Evolutionary conservation across 2,329 filamentous ascomycete species (phyloP).

Genomic region (Apiospora marii): DNA sequence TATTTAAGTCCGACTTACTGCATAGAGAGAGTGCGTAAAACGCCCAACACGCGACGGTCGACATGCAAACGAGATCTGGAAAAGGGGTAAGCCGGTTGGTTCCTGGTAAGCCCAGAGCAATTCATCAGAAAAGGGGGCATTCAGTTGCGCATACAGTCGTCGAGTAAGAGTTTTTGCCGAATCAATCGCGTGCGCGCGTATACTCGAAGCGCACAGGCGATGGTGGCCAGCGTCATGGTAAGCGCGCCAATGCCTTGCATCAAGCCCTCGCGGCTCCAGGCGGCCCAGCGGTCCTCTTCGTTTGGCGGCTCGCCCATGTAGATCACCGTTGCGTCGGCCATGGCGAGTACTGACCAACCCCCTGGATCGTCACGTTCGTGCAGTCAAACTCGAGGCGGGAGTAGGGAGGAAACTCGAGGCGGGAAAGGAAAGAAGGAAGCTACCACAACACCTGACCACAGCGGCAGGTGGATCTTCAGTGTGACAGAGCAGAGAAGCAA

Average conservation of each 20-base stretch:
- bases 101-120: background rate
- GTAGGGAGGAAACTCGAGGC: background rate
- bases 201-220: background rate
- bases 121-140: background rate
- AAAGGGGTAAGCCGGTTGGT: background rate
- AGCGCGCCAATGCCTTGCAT: conserved; percentile 6
- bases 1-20: background rate
- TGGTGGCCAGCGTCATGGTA: background rate
- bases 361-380: background rate
- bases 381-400: background rate
- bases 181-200: background rate
- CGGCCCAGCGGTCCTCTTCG: background rate
- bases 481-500: background rate
- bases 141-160: background rate
- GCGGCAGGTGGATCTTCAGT: background rate
- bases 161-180: background rate
- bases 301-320: background rate
- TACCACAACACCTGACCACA: background rate
- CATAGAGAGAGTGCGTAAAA: background rate
- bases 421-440: background rate
- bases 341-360: background rate
- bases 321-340: background rate
- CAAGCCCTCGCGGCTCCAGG: background rate
- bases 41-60: background rate
- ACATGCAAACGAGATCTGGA: background rate